Conservation (phyloP, 208 protist genomes). For the Trypanosomatidae sp. region DNA sequence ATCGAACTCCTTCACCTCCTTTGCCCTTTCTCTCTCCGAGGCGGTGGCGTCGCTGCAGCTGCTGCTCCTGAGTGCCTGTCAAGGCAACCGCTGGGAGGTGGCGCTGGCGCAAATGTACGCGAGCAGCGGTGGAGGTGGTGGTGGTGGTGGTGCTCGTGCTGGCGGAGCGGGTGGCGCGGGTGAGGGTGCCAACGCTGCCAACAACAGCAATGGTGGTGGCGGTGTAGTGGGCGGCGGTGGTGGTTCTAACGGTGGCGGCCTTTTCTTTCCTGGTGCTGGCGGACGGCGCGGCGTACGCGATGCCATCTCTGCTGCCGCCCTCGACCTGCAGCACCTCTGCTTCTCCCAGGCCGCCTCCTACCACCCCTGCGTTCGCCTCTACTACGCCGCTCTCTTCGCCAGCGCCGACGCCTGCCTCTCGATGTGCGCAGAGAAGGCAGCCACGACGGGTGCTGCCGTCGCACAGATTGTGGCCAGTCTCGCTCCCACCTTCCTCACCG, state of each 20-base stretch:
- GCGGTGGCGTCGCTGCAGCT: constrained; percentile 70
- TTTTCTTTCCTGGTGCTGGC: no score
- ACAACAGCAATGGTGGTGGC: background rate
- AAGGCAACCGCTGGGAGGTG: constrained; percentile 32
- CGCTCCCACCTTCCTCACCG: constrained; percentile 40
- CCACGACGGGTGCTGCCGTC: background rate
- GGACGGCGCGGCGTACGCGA: no score
- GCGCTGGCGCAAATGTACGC: constrained; percentile 20
- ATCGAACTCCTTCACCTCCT: constrained; percentile 4
- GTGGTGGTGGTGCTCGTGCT: background rate
- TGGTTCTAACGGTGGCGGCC: no score
- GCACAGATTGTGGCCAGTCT: constrained; percentile 19
- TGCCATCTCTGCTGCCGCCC: constrained; percentile 7
- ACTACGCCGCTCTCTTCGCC: constrained; percentile 40
- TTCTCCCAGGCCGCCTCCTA: constrained; percentile 33
- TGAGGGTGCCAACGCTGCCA: background rate
- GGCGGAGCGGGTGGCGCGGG: background rate
- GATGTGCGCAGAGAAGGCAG: background rate
- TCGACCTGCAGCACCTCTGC: constrained; percentile 29
- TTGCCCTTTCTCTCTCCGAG: constrained; percentile 38
- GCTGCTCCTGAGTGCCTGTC: constrained; percentile 62
- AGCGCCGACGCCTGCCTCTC: constrained; percentile 15
- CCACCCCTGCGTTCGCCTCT: constrained; percentile 26
- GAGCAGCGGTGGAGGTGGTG: no score
- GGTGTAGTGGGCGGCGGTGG: background rate